Conservation (phyloP, 805 yeast species). For the Sugiyamaella smithiae region DNA sequence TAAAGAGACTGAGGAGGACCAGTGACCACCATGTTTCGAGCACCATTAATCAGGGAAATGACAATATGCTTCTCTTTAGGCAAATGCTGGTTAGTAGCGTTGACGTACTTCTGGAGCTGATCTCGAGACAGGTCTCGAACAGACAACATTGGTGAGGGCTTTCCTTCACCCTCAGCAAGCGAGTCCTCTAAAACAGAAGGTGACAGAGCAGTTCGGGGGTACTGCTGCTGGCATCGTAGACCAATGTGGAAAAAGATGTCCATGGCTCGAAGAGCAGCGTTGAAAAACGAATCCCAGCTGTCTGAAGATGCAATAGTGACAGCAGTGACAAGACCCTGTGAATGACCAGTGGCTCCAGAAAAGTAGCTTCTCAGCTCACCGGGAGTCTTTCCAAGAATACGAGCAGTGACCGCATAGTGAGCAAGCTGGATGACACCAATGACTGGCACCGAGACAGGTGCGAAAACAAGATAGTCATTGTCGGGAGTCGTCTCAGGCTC, state of each 20-base stretch:
- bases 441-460: constrained; percentile 95
- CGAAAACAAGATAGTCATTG: constrained; percentile 79
- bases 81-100: constrained; percentile 87
- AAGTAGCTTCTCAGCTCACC: constrained; percentile 75
- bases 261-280: constrained; percentile 71
- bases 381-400: constrained; percentile 80
- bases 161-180: constrained; percentile 90
- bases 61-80: constrained; percentile 89
- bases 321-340: constrained; percentile 74
- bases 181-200: constrained; percentile 92
- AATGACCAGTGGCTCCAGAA: constrained; percentile 44
- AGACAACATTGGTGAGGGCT: constrained; percentile 96
- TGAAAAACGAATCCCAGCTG: constrained; percentile 80
- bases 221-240: constrained; percentile 81
- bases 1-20: constrained; percentile 98
- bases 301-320: constrained; percentile 79
- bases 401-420: constrained; percentile 86
- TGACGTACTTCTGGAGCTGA: constrained; percentile 76
- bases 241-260: constrained; percentile 90
- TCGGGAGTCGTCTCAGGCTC: constrained; percentile 86
- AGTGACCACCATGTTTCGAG: constrained; percentile 88
- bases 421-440: constrained; percentile 94
- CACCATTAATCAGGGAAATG: constrained; percentile 91
- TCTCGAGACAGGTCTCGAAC: constrained; percentile 80
- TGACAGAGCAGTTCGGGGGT: constrained; percentile 91